Base-by-base conservation (phyloP, 805 yeast species). In the Candida stauntonica region DNA sequence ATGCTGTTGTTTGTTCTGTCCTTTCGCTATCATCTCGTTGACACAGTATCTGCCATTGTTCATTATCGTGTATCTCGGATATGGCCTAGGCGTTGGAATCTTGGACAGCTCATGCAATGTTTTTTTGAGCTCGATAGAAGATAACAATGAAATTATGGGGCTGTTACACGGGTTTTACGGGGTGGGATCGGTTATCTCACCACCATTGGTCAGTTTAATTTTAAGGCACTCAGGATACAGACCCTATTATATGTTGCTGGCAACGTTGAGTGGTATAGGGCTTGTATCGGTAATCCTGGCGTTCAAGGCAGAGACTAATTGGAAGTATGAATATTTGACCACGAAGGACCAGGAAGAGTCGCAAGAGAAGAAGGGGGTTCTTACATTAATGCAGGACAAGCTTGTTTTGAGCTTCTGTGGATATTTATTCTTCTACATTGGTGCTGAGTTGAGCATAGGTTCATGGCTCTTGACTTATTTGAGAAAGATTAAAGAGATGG, bases 401-500 rank as follows among this genome's bases (percentile, higher is more conserved):
- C 59, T 49, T 17, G 64, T 77, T 1, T 63, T 82, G 67, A 39
- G 67, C 2, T 59, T 78, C 45, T 67, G 87, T 5, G 46, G 67
- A 2, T 77, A 72, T 48, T 63, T 80, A 18, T 72, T 82, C 47
- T 66, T 75, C 35, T 82, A 83, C 51, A 73, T 80, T 47, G 91
- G 89, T 6, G 73, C 77, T 3, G 89, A 82, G 55, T 80, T 81
- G 19, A 61, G 81, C 2, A 60, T 81, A 42, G 87, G 81, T 1
- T 81, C 86, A 3, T 82, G 89, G 88, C 62, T 77, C 15, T 77
- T 77, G 33, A 76, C 86, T 3, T 83, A 72, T 50, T 59, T 83
- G 39, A 63, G 77, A 29, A 72, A 69, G 18, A 72, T 77, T 36
- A 70, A 83, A 41, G 59, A 67, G 13, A 77, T 77, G 14, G 61